phyloP scores from a whole-genome alignment of 2,329 filamentous ascomycete genomes.

The Botrytis deweyae region DNA sequence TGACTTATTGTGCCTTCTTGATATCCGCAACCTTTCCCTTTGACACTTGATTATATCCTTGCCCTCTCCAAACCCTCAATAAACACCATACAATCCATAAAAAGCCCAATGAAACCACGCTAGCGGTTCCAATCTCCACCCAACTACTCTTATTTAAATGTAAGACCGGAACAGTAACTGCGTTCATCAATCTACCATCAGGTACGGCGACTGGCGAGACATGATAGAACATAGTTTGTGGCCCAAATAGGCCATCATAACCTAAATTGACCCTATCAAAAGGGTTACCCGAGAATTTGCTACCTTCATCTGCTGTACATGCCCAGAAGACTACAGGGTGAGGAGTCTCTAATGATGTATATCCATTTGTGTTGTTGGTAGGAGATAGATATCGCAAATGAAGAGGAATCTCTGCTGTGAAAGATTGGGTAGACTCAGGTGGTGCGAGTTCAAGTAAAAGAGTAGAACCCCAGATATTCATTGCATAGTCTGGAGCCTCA shows the following conservation, averaged over 20 bases:
- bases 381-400: constrained; percentile 82
- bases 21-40: constrained; percentile 10
- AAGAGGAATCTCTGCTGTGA: constrained; percentile 72
- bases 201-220: constrained; percentile 48
- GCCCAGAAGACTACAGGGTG: constrained; percentile 91
- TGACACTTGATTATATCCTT: constrained; percentile 30
- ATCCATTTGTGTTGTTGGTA: constrained; percentile 48
- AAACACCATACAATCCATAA: constrained; percentile 61
- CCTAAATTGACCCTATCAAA: constrained; percentile 86
- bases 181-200: constrained; percentile 48
- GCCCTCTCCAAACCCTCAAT: constrained; percentile 31
- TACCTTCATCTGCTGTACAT: constrained; percentile 65
- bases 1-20: constrained; percentile 31
- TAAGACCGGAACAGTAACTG: constrained; percentile 64
- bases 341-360: constrained; percentile 60
- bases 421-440: constrained; percentile 42
- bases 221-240: constrained; percentile 82
- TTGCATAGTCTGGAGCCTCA: constrained; percentile 82
- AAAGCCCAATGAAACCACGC: constrained; percentile 62
- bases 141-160: constrained; percentile 51
- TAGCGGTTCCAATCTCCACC: constrained; percentile 55
- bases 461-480: constrained; percentile 74
- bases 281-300: constrained; percentile 72
- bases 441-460: constrained; percentile 73
- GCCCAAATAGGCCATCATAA: constrained; percentile 77